Evolutionary conservation across 2,329 filamentous ascomycete genomes (phyloP).

Genomic region (Phaeosphaeriaceae sp.): DNA sequence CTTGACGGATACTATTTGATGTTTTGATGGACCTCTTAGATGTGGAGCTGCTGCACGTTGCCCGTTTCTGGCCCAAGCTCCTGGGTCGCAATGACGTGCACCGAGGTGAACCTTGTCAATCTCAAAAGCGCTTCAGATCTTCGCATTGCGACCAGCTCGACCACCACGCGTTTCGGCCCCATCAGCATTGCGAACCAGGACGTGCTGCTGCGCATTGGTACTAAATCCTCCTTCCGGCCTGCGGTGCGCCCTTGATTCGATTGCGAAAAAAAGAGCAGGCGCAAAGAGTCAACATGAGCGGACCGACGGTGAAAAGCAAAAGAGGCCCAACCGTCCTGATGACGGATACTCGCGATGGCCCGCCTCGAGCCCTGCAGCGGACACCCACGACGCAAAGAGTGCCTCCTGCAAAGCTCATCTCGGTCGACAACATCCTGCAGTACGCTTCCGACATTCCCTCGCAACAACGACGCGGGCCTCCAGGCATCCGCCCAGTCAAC

Average conservation of each 20-base stretch:
- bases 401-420: constrained; percentile 72
- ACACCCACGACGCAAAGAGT: constrained; percentile 42
- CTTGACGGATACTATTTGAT: background rate
- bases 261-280: constrained; percentile 1
- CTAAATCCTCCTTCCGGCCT: background rate
- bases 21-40: constrained; percentile 6
- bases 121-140: constrained; percentile 5
- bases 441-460: constrained; percentile 95
- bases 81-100: constrained; percentile 20
- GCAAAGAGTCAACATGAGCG: constrained; percentile 35
- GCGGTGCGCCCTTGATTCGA: background rate
- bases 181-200: background rate
- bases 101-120: constrained; percentile 15
- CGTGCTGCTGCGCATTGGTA: background rate
- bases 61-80: constrained; percentile 8
- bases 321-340: constrained; percentile 54
- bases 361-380: constrained; percentile 28
- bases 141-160: constrained; percentile 7
- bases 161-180: background rate
- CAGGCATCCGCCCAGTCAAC: constrained; percentile 58
- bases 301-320: constrained; percentile 45
- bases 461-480: constrained; percentile 81
- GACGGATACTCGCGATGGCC: constrained; percentile 63
- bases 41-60: constrained; percentile 12
- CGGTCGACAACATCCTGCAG: constrained; percentile 92